Evolutionary conservation across 495 filamentous ascomycete genomes (phyloP), one percentile per base, ranked within the genome.

Genomic region (Trichoderma reesei): DNA sequence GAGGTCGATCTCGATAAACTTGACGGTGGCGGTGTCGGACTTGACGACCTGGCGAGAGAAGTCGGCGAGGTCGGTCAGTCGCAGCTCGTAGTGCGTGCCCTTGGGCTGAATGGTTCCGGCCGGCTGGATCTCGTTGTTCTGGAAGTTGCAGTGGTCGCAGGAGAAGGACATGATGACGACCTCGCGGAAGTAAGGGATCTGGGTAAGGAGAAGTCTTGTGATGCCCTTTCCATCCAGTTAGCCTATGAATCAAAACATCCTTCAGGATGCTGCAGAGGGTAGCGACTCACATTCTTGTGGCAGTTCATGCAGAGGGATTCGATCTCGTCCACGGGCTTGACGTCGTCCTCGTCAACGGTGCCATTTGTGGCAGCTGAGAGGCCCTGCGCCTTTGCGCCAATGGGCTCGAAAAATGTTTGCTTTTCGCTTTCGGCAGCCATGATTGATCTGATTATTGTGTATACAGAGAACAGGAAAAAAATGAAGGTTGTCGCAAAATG

Each of bases 141-240:
- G 81, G 74, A 96, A 90, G 72, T 85, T 75, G 78, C 94, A 99
- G 72, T 96, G 83, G 1, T 88, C 83, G 77, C 94, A 99, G 65
- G 84, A 84, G 78, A 99, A 99, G 59, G 92, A 96, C 85, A 96
- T 96, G 67, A 99, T 83, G 66, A 99, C 90, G 65, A 98, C 85
- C 72, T 99, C 94, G 71, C 90, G 89, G 82, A 99, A 98, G 79
- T 86, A 97, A 26, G 94, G 95, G 26, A 99, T 96, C 59, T 86
- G 85, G 56, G 93, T 92, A 44, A 98, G 84, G 31, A 98, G 81
- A 33, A 98, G 81, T 59, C 89, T 85, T 10, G 94, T 98, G 0
- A 74, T 85, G 74, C 94, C 93, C 88, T 96, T 67, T 11, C 34
- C 1, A 66, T 1, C 1, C 0, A 37, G 18, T 54, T 5, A 46